Base-by-base conservation (phyloP, 768 basidiomycete species). In the Plicaturopsis crispa region DNA sequence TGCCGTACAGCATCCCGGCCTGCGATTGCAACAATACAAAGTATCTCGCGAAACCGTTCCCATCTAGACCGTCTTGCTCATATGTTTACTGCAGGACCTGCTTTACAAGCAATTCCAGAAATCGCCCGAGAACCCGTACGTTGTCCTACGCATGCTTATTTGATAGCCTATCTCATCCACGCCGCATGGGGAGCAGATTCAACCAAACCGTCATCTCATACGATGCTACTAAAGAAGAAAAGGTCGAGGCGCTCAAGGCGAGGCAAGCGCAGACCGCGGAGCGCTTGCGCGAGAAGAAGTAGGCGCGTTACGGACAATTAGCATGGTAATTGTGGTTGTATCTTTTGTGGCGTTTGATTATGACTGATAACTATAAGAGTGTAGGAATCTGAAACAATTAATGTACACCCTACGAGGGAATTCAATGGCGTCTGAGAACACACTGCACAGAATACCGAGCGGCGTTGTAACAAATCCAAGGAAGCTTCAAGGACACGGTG, bases 41-140 rank as follows among this genome's bases (percentile, higher is more conserved):
- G 85, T 80, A 43, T 39, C 59, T 48, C 31, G n/a, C 34, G 31
- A 6, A n/a, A 31, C 38, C n/a, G 4, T 20, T 23, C 33, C 3
- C 36, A n/a, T n/a, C 14, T 19, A 10, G 8, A 31, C 34, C 34
- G 38, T 23, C 31, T 23, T 33, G 35, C 39, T 31, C 38, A 44
- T 38, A 38, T 39, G 21, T 30, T 36, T 18, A 14, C 10, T 36
- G 46, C 54, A 90, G 77, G 92, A 97, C 43, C 62, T 91, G 35
- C 63, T 96, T 34, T 83, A 76, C 75, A 96, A 94, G 62, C 80
- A 89, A 58, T 97, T 97, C 78, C 88, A 96, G 60, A 97, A 96
- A 60, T 82, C 87, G 2, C 88, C 91, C 0, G 92, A 96, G 45
- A 96, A 96, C 60, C 87, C 92, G 91, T 93, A 62, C 54, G 84